Conservation (phyloP, 2,329 filamentous ascomycete genomes). For the Teratosphaeriaceae sp. region DNA sequence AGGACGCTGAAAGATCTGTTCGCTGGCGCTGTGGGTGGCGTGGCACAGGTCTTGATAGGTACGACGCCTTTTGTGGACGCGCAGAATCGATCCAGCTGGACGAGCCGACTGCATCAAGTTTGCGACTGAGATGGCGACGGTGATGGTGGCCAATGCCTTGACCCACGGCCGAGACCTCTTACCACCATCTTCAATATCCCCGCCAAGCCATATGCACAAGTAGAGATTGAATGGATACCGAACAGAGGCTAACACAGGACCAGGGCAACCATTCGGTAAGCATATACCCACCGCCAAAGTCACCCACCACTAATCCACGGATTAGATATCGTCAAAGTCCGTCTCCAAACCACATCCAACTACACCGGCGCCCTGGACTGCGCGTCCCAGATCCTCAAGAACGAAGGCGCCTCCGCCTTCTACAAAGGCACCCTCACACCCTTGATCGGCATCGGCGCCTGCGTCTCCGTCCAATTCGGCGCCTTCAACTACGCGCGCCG, state of each 20-base stretch:
- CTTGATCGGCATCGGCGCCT: conserved; percentile 90
- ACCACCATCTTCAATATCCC: too few relatives aligned
- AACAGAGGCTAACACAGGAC: conserved; percentile 6
- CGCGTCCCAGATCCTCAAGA: conserved; percentile 74
- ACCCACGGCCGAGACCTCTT: too few relatives aligned
- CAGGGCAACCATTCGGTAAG: conserved; percentile 61
- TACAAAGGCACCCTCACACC: conserved; percentile 98
- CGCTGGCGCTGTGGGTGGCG: conserved; percentile 80
- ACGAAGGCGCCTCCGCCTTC: conserved; percentile 85
- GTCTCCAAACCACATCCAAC: conserved; percentile 79
- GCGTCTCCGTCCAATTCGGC: conserved; percentile 93
- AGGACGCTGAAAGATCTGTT: conserved; percentile 76
- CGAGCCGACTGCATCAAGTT: too few relatives aligned
- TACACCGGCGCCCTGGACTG: conserved; percentile 76
- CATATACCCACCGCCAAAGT: conserved; percentile 6
- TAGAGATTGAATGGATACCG: too few relatives aligned
- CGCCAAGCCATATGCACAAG: too few relatives aligned
- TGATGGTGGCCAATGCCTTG: too few relatives aligned
- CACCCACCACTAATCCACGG: conserved; percentile 4
- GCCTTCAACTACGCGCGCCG: conserved; percentile 91
- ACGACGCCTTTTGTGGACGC: too few relatives aligned
- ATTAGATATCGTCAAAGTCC: conserved; percentile 91
- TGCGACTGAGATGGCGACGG: too few relatives aligned
- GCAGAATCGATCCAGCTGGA: too few relatives aligned
- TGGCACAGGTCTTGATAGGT: conserved; percentile 94